Evolutionary conservation across 768 basidiomycete genomes (phyloP).

Genomic region (Steccherinum ochraceum): DNA sequence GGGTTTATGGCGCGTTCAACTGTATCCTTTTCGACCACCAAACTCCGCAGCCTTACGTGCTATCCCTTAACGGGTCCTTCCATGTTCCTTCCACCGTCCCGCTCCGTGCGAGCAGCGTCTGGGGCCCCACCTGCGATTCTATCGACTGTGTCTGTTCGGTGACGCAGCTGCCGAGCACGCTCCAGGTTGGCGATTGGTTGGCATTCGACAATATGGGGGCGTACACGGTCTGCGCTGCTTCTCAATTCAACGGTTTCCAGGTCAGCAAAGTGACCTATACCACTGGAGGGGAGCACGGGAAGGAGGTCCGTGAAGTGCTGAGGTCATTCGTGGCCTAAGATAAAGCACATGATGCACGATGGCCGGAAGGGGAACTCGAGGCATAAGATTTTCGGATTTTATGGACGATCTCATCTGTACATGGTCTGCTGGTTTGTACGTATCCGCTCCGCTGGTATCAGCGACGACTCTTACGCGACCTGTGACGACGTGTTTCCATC

Average conservation of each 20-base stretch:
- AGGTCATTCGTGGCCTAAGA: conserved; percentile 38
- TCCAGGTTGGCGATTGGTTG: conserved; percentile 95
- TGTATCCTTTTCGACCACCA: conserved; percentile 98
- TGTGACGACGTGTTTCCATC: background rate
- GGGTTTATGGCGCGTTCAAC: conserved; percentile 96
- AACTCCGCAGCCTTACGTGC: conserved; percentile 60
- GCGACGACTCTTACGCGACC: background rate
- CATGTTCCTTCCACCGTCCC: conserved; percentile 40
- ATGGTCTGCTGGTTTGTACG: no score
- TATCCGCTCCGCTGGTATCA: background rate
- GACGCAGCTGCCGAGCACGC: conserved; percentile 53
- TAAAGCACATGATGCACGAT: no score
- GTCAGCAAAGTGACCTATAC: conserved; percentile 78
- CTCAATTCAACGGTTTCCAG: conserved; percentile 91
- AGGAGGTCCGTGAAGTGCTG: conserved; percentile 49
- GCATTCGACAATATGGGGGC: conserved; percentile 99
- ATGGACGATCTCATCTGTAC: background rate
- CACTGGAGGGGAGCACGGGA: conserved; percentile 45
- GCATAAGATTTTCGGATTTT: background rate
- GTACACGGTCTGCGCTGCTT: conserved; percentile 96
- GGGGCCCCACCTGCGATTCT: conserved; percentile 99
- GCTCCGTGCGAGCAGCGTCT: conserved; percentile 63
- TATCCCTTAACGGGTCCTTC: conserved; percentile 65
- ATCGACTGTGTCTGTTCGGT: conserved; percentile 84
- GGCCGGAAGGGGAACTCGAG: background rate